These are phyloP conservation scores for Pseudocercospora pini-densiflorae DNA, from an alignment of 2,329 filamentous ascomycete genomes.

Conservation along the genomic window DNA sequence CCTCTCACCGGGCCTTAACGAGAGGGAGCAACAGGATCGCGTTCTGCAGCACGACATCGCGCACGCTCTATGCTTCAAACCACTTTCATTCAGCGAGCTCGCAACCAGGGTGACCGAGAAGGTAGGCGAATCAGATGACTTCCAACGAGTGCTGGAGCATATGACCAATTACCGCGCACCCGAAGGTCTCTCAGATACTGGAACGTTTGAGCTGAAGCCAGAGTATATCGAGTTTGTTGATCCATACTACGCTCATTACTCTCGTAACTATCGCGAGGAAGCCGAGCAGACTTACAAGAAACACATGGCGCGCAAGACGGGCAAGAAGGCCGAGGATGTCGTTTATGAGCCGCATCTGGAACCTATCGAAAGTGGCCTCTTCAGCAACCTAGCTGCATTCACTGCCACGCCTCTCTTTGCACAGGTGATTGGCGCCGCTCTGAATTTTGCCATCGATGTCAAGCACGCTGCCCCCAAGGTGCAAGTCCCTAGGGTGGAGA, in stretches of 20 bases:
- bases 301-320: conserved; percentile 84
- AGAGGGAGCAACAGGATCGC: conserved; percentile 65
- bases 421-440: conserved; percentile 85
- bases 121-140: conserved; percentile 85
- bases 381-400: conserved; percentile 75
- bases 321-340: conserved; percentile 78
- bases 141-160: conserved; percentile 80
- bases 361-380: conserved; percentile 76
- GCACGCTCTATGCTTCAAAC: conserved; percentile 95
- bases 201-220: conserved; percentile 89
- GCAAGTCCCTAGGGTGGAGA: conserved; percentile 81
- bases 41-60: conserved; percentile 87
- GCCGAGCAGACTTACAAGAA: conserved; percentile 87
- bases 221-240: conserved; percentile 88
- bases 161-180: conserved; percentile 90
- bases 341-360: conserved; percentile 89
- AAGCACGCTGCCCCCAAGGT: conserved; percentile 72
- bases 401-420: conserved; percentile 85
- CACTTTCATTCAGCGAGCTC: conserved; percentile 91
- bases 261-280: conserved; percentile 95
- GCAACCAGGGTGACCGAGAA: conserved; percentile 84
- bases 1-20: conserved; percentile 70
- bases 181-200: conserved; percentile 88
- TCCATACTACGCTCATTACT: conserved; percentile 95
- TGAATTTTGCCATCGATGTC: conserved; percentile 78